Conservation (phyloP, 306 rosid genomes). For the Gleditsia sinensis region DNA sequence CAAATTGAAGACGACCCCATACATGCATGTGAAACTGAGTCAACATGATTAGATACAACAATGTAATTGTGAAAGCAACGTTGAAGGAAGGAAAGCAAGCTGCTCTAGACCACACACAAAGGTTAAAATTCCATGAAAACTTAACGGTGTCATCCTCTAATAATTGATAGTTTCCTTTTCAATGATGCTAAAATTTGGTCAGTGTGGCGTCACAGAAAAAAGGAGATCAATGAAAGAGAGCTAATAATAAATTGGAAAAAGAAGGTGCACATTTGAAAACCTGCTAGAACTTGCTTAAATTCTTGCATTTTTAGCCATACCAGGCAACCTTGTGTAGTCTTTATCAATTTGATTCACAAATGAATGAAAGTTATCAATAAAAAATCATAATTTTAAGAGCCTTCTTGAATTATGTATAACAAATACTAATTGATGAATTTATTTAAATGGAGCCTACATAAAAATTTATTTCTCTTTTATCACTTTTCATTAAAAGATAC, state of each 20-base stretch:
- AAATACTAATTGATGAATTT: too few relatives aligned
- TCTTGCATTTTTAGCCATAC: neutral
- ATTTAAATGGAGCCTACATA: too few relatives aligned
- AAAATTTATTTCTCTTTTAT: too few relatives aligned
- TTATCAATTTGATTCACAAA: too few relatives aligned
- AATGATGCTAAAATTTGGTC: constrained; percentile 41
- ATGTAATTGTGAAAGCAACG: constrained; percentile 37
- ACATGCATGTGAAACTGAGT: constrained; percentile 29
- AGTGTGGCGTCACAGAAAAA: constrained; percentile 26
- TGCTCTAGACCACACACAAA: neutral
- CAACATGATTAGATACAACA: constrained; percentile 29
- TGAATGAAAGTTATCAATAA: too few relatives aligned
- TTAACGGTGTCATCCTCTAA: neutral
- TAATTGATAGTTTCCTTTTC: constrained; percentile 30
- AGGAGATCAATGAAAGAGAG: neutral
- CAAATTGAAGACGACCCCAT: constrained; percentile 1
- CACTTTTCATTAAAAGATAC: too few relatives aligned
- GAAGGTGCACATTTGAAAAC: neutral
- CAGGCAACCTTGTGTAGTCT: neutral
- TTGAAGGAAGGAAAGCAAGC: neutral
- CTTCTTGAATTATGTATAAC: too few relatives aligned
- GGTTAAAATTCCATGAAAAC: constrained; percentile 2
- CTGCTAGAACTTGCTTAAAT: neutral
- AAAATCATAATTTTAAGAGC: too few relatives aligned
- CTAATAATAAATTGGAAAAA: neutral